Base-by-base conservation (phyloP, 2,329 filamentous ascomycete species). In the Cryphonectria carpinicola region DNA sequence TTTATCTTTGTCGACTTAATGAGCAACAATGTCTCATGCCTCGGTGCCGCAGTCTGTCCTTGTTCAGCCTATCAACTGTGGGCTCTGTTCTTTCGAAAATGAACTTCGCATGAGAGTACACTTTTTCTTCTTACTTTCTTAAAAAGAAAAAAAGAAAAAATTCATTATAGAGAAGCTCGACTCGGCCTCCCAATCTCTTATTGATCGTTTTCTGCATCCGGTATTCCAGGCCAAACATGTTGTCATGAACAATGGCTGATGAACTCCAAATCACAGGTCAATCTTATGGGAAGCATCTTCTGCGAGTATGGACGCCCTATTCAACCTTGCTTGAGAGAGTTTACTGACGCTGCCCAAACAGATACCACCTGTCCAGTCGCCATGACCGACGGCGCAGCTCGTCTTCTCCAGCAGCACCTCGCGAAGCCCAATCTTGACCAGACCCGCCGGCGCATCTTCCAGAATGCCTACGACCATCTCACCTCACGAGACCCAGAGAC, bases 311-410 rank as follows among this genome's bases (percentile, higher is more conserved):
- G n/a, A 37, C 4, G 10, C 43, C 8, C 22, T 10, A 4, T 52
- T 2, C 19, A 1, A 11, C 32, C 10, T 43, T 8, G 35, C 3
- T 17, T 14, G 17, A 5, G 22, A 10, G 8, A 37, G 1, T 1
- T 39, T 65, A 7, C 58, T 61, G 58, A 61, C 22, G 39, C 32
- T 25, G 1, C 22, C 6, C 6, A 10, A 25, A 49, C 37, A 70
- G 68, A 88, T 72, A 88, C 89, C 3, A 87, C 87, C 0, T 93
- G 90, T 74, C 90, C 90, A 0, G 87, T 87, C 28, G 88, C 87
- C 37, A 93, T 93, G 90, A 85, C 87, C 32, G 89, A 92, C 74
- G 89, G 89, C 17, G 89, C 88, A 1, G 85, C 87, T 14, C 81
- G 82, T 13, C 80, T 89, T 1, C 77, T 88, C 2, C 81, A 82